Evolutionary conservation across 805 yeast species (phyloP).

Genomic region (Yamadazyma phyllophila): DNA sequence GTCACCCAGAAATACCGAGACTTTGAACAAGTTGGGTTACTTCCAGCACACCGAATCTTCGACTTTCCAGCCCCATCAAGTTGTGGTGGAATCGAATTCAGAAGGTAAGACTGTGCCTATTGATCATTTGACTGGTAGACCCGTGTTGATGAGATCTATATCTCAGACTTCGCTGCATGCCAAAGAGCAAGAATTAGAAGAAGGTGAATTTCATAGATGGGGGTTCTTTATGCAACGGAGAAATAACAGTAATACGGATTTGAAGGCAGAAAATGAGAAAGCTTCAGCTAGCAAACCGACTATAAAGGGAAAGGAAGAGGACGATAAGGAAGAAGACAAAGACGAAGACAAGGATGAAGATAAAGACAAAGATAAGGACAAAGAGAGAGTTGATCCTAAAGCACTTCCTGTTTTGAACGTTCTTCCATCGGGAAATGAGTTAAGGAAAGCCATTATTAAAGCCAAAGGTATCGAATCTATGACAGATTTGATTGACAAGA

Average conservation of each 20-base stretch:
- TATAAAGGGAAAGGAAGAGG: constrained; percentile 5
- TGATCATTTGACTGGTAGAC: constrained; percentile 70
- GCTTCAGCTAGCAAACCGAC: background rate
- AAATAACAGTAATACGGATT: constrained; percentile 21
- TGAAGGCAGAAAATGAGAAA: background rate
- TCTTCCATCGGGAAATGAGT: constrained; percentile 54
- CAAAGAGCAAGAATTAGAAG: constrained; percentile 80
- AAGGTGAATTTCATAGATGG: constrained; percentile 88
- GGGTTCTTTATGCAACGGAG: constrained; percentile 77
- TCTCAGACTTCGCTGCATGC: constrained; percentile 69
- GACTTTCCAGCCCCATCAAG: constrained; percentile 60
- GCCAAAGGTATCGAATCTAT: constrained; percentile 76
- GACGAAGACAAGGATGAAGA: background rate
- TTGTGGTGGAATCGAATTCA: constrained; percentile 62
- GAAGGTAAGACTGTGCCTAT: constrained; percentile 53
- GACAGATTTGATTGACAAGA: constrained; percentile 62
- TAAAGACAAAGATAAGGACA: constrained; percentile 8
- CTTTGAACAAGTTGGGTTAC: constrained; percentile 18
- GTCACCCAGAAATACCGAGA: constrained; percentile 37
- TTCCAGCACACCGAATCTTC: constrained; percentile 18
- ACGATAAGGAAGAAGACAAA: background rate
- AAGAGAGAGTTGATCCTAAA: constrained; percentile 4
- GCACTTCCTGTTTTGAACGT: constrained; percentile 31
- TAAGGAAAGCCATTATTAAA: constrained; percentile 61
- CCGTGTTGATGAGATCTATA: constrained; percentile 60